Evolutionary conservation across 495 filamentous ascomycete genomes (phyloP).

Genomic region (Copromyces sp.): DNA sequence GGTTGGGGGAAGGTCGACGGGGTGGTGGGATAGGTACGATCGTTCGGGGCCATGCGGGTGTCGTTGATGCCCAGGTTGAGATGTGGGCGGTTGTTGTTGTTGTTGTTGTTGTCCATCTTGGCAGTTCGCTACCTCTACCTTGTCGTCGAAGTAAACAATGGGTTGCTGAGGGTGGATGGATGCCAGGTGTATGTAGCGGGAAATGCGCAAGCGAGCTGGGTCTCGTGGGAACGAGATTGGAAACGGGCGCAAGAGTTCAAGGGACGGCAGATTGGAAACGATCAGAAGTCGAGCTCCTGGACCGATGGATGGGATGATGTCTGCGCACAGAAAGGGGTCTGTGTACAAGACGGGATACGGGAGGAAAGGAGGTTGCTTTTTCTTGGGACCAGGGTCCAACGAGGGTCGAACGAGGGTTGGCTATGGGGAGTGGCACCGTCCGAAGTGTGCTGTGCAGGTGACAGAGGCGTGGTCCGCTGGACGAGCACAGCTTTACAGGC

Average conservation of each 20-base stretch:
- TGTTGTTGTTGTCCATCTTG: conserved; percentile 45
- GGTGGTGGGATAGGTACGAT: conserved; percentile 88
- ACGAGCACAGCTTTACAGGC: neutral
- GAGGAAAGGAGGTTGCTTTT: conserved; percentile 11
- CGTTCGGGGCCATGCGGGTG: conserved; percentile 53
- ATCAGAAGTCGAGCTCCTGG: neutral
- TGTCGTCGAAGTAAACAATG: neutral
- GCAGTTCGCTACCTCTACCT: conserved; percentile 3
- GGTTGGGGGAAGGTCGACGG: conserved; percentile 94
- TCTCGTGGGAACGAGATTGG: neutral
- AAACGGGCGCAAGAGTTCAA: neutral
- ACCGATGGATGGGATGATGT: neutral
- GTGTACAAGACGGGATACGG: neutral
- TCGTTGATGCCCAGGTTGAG: conserved; percentile 64
- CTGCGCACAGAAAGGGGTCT: neutral
- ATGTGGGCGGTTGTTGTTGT: conserved; percentile 46
- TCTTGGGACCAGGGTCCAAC: conserved; percentile 7
- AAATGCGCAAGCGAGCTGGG: neutral
- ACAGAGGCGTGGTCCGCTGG: neutral
- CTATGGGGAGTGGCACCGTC: conserved; percentile 1
- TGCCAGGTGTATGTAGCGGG: neutral
- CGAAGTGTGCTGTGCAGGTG: neutral
- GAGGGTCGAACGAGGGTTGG: conserved; percentile 4
- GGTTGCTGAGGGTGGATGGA: neutral
- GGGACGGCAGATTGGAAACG: neutral